Base-by-base conservation (phyloP, 805 yeast genomes). In the Suhomyces pyralidae region DNA sequence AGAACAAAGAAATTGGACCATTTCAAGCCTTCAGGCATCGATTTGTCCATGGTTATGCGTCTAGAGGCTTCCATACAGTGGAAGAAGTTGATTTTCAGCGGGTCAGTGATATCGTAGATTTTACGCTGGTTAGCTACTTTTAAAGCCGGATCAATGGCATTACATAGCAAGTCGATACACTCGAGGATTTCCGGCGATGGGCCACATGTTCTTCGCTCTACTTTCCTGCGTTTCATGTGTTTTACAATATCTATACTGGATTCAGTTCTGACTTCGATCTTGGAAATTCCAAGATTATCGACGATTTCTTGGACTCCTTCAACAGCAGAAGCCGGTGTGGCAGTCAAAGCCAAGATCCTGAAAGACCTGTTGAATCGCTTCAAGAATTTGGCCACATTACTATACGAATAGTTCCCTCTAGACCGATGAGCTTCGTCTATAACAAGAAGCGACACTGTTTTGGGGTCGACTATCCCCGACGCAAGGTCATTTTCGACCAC, bases 351-450 rank as follows among this genome's bases (percentile, higher is more conserved):
- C 49, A 94, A 67, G 0, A 92, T 74, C 45, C 99, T 74, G 58
- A 84, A 86, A 1, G 89, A 81, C 1, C 38, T 40, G 55, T 82
- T 85, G 63, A 83, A 84, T 49, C 89, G 69, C 26, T 79, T 78
- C 47, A 76, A 46, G 59, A 82, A 84, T 56, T 81, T 75, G 2
- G 88, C 89, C n/a, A 93, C 92, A 51, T 88, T 86, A 46, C 86
- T 86, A 62, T 93, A 93, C 0, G 98, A 88, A 64, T 91, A 92
- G 51, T 89, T 86, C 0, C 97, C 97, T 49, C 86, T 85, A 0
- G 97, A 91, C 47, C 97, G 76, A 67, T 94, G 99, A 0, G 99
- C 98, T 71, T 94, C 99, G 70, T 94, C 99, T 22, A 94, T 78
- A 2, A 94, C 93, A 44, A 96, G 61, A 50, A 94, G 81, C 0